phyloP scores from a whole-genome alignment of 768 basidiomycete species.

The Zangia roseola region DNA sequence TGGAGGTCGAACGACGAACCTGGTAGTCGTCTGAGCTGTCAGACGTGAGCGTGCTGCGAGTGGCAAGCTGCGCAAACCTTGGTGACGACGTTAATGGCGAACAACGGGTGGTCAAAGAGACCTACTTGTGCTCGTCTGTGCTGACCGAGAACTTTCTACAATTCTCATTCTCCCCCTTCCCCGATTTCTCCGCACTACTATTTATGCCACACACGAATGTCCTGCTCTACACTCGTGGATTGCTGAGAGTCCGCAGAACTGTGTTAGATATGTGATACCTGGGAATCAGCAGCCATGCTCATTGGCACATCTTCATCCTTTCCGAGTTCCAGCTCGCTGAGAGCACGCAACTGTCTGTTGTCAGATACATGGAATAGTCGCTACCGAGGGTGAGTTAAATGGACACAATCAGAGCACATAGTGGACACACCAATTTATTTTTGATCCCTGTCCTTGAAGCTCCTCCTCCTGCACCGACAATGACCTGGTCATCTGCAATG shows the following conservation, averaged over 20 bases:
- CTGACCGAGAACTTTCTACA: conserved; percentile 66
- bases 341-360: conserved; percentile 50
- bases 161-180: conserved; percentile 76
- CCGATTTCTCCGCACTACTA: conserved; percentile 60
- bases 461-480: conserved; percentile 91
- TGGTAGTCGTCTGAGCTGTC: conserved; percentile 79
- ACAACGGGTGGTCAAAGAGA: conserved; percentile 3
- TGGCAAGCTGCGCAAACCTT: conserved; percentile 33
- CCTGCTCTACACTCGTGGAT: conserved; percentile 36
- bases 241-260: neutral
- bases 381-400: conserved; percentile 37
- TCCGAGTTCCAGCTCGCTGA: conserved; percentile 73
- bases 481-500: conserved; percentile 62
- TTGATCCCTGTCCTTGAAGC: conserved; percentile 85
- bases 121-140: conserved; percentile 55
- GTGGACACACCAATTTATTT: conserved; percentile 74
- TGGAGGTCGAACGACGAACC: conserved; percentile 41
- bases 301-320: conserved; percentile 93
- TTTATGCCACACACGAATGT: conserved; percentile 86
- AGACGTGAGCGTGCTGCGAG: conserved; percentile 60
- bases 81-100: conserved; percentile 9
- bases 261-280: conserved; percentile 41
- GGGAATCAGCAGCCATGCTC: conserved; percentile 75
- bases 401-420: neutral
- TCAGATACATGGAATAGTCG: conserved; percentile 63